Base-by-base conservation (phyloP, 202 grass and related monocot genomes). In the Zizania palustris region DNA sequence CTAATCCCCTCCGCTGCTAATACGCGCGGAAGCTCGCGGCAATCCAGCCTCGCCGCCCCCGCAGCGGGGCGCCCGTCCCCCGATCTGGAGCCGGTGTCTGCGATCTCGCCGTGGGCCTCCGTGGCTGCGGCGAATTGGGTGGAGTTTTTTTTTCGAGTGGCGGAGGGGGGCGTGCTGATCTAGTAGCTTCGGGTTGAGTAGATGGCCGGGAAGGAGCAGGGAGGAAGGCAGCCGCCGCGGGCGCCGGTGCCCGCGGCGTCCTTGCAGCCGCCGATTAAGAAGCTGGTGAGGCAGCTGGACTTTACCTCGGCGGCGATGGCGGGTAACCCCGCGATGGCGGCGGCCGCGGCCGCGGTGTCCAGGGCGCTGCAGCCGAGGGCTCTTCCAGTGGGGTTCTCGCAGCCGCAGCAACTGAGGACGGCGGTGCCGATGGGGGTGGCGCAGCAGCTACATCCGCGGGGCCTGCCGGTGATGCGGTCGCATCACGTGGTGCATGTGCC, bases 281-380 rank as follows among this genome's bases (percentile, higher is more conserved):
- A 90, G 80, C 87, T 92, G 4, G 93, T 90, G 34, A 81, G 93
- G 67, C 93, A 96, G 78, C 93, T 96, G 16, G 89, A 96, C 83
- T 96, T 96, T 69, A 90, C 65, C 65, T 89, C 92, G 43, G 80
- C 89, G 48, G 77, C 74, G 41, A 70, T 85, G 37, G 56, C 82
- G 50, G 90, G 90, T 41, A 92, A 90, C 71, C 87, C 92, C 11
- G 89, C 86, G 41, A 77, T 88, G 87, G 89, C 82, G 57, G 89
- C 93, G 1, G 78, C 89, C 0, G 82, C 85, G 1, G 87, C 87
- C 1, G 89, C 78, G 7, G 93, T 86, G 3, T 86, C 82, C 2
- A 88, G 87, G 81, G 72, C 84, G 16, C 79, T 96, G 65, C 88
- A 90, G 60, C 87, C 88, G 7, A 84, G 86, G 70, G 2, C 91